Evolutionary conservation across 2,329 filamentous ascomycete genomes (phyloP).

Genomic region (Pochonia chlamydosporia): DNA sequence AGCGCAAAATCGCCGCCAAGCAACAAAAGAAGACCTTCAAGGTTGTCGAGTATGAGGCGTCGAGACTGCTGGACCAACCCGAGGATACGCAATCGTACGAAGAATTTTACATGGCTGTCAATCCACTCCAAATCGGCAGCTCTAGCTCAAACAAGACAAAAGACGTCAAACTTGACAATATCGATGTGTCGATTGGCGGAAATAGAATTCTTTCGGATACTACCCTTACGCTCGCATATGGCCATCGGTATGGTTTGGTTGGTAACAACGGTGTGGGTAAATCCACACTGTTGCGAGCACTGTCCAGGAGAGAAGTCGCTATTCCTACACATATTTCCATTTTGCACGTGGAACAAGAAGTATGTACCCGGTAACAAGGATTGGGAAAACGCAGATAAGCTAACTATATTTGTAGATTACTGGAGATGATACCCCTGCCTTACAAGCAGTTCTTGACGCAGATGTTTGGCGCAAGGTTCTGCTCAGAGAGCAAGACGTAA

Average conservation of each 20-base stretch:
- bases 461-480: constrained; percentile 98
- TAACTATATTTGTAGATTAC: constrained; percentile 54
- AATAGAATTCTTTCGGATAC: constrained; percentile 87
- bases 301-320: constrained; percentile 87
- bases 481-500: constrained; percentile 76
- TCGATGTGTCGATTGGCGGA: constrained; percentile 89
- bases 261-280: constrained; percentile 99
- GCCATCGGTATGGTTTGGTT: constrained; percentile 91
- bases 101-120: constrained; percentile 99
- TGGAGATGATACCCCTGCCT: constrained; percentile 88
- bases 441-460: constrained; percentile 93
- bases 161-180: constrained; percentile 95
- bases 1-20: constrained; percentile 95
- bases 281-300: constrained; percentile 85
- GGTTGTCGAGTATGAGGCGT: constrained; percentile 96
- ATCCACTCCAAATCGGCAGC: constrained; percentile 81
- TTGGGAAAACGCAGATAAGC: background rate
- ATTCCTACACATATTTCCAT: constrained; percentile 98
- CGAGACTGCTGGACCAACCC: constrained; percentile 75
- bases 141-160: constrained; percentile 81
- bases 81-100: constrained; percentile 89
- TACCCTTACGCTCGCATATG: constrained; percentile 82
- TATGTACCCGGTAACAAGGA: constrained; percentile 33
- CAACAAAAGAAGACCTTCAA: constrained; percentile 98
- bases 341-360: constrained; percentile 97